A percentile compares a stretch with the other conserved stretches of the same genome.
Evolutionary conservation across 2,329 filamentous ascomycete species (phyloP).

Genomic region (Kalaharituber pfeilii): DNA sequence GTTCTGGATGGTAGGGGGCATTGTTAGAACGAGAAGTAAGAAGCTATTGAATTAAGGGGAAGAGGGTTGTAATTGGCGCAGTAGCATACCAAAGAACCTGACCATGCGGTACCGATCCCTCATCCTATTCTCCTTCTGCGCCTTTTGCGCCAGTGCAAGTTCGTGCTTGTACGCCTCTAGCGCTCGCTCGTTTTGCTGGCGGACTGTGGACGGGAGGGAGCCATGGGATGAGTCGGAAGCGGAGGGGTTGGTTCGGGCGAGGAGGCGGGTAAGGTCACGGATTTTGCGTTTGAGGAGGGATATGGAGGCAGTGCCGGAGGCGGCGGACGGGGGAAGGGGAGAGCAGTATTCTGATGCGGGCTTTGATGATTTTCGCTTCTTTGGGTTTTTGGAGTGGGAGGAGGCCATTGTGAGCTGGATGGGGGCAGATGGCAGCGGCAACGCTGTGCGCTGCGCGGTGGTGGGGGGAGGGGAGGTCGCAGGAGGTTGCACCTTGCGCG

Average conservation of each 20-base stretch:
- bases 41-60: not conserved
- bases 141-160: constrained; percentile 40
- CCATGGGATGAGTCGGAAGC: not conserved
- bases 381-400: constrained; percentile 8
- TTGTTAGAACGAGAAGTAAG: not conserved
- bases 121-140: constrained; percentile 49
- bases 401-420: constrained; percentile 7
- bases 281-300: constrained; percentile 54
- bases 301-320: constrained; percentile 25
- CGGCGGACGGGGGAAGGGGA: constrained; percentile 10
- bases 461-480: constrained; percentile 3
- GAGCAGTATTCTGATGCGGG: constrained; percentile 4
- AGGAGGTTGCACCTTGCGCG: constrained; percentile 3
- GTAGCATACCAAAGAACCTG: constrained; percentile 56
- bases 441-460: not conserved
- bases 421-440: not conserved
- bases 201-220: constrained; percentile 47
- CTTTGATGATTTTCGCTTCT: no score
- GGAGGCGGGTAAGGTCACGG: constrained; percentile 48
- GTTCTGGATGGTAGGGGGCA: constrained; percentile 7
- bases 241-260: constrained; percentile 38
- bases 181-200: constrained; percentile 54
- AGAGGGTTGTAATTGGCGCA: not conserved
- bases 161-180: constrained; percentile 48
- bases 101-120: constrained; percentile 70